A percentile compares a stretch with the other conserved stretches of the same genome.
These are phyloP conservation scores for Lepraria neglecta DNA, from an alignment of 495 filamentous ascomycete genomes.

Conservation along the genomic window DNA sequence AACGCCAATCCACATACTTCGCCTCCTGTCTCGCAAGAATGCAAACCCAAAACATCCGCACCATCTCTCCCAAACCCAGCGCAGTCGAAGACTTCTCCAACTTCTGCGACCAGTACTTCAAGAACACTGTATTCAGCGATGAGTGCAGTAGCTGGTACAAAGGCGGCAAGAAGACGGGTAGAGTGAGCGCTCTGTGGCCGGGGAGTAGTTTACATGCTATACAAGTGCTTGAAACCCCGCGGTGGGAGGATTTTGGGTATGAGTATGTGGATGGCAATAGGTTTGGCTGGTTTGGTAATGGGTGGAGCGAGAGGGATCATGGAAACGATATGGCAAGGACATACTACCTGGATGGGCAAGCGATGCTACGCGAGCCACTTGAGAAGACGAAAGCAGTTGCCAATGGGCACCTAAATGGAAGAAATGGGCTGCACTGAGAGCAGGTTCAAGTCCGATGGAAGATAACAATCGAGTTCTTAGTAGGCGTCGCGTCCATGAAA, in stretches of 20 bases:
- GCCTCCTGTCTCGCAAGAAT: constrained; percentile 60
- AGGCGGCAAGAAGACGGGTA: constrained; percentile 46
- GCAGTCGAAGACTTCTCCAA: constrained; percentile 59
- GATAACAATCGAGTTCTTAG: no score
- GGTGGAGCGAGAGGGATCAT: constrained; percentile 43
- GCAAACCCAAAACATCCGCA: constrained; percentile 55
- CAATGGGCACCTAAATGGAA: neutral
- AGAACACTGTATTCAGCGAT: constrained; percentile 53
- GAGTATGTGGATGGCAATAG: constrained; percentile 49
- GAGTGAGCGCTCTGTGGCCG: constrained; percentile 61
- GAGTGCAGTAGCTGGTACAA: constrained; percentile 69
- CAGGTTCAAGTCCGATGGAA: neutral
- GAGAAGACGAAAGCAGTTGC: neutral
- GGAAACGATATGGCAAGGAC: constrained; percentile 4
- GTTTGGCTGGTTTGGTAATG: constrained; percentile 56
- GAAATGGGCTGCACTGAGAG: neutral
- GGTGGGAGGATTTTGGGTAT: constrained; percentile 72
- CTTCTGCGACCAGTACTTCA: constrained; percentile 57
- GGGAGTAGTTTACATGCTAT: constrained; percentile 55
- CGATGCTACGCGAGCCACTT: neutral
- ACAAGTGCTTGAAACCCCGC: constrained; percentile 50
- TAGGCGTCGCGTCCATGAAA: no score
- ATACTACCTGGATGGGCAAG: constrained; percentile 9
- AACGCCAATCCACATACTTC: constrained; percentile 46
- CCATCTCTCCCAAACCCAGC: constrained; percentile 46